Evolutionary conservation across 306 rosid genomes (phyloP), one percentile per base, ranked within the genome.

Genomic region (Hylodesmum podocarpum): DNA sequence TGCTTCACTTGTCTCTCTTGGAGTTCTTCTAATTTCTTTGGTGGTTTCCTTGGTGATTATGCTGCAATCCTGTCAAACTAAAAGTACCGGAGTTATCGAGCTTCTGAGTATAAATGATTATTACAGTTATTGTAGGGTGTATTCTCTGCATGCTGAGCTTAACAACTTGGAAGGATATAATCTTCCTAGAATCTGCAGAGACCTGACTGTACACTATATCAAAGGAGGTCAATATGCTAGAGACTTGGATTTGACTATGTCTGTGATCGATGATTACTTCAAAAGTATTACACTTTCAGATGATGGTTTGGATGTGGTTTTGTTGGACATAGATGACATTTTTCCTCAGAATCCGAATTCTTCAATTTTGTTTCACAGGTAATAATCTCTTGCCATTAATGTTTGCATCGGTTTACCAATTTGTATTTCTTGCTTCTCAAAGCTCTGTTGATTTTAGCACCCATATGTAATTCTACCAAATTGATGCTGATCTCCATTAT

Each of bases 41-140:
- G 59, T 91, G 82, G 37, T 89, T 80, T 84, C 94, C 19, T 81
- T 93, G 81, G 58, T 83, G 5, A 83, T 91, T 73, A 89, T 91
- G 97, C 84, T 93, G 89, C 91, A 89, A 72, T 86, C 94, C 66
- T 93, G 98, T 82, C 80, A 91, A 88, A 91, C 73, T 80, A 79
- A 80, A 84, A 81, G 70, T 37, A 54, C 63, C 1, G 97, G 98
- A 65, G 65, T 76, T 63, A 6, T 87, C 43, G 89, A 91, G 85
- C 74, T 72, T 80, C 80, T 5, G 74, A 81, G 76, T 51, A 29
- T 24, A 13, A 68, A 74, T 66, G 71, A 79, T 41, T 87, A 80
- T 78, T 81, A 84, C 82, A 78, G 88, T 78, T 62, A 67, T 81
- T 93, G 97, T 88, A 86, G 80, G 76, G 61, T 81, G 70, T 36